Evolutionary conservation across 1,139 yeast genomes (phyloP).

Genomic region (Wickerhamiella infanticola): DNA sequence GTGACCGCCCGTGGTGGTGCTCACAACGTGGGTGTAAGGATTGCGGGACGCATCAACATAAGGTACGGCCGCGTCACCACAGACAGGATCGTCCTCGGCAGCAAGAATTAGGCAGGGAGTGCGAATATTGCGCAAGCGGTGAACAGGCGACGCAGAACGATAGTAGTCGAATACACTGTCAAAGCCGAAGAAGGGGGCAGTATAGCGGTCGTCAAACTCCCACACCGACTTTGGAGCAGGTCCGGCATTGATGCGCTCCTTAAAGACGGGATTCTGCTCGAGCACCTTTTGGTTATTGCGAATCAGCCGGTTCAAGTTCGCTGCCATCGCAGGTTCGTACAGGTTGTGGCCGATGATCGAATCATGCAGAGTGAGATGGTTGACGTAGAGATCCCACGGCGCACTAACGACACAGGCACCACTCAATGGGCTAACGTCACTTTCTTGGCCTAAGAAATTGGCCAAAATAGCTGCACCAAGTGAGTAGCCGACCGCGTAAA

Average conservation of each 20-base stretch:
- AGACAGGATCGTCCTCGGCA: conserved; percentile 75
- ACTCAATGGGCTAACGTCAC: conserved; percentile 27
- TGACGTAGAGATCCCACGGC: conserved; percentile 71
- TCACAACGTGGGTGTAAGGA: conserved; percentile 51
- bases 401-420: conserved; percentile 58
- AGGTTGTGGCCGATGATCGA: conserved; percentile 47
- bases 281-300: conserved; percentile 47
- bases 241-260: conserved; percentile 19
- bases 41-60: conserved; percentile 41
- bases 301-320: conserved; percentile 46
- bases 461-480: conserved; percentile 74
- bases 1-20: conserved; percentile 80
- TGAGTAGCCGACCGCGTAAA: conserved; percentile 69
- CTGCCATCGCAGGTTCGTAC: conserved; percentile 52
- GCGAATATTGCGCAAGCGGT: conserved; percentile 37
- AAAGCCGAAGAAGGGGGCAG: conserved; percentile 65
- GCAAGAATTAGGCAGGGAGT: conserved; percentile 58
- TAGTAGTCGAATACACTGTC: conserved; percentile 59
- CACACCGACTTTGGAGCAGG: conserved; percentile 27
- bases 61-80: conserved; percentile 52
- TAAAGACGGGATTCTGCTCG: conserved; percentile 26
- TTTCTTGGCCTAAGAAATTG: conserved; percentile 63
- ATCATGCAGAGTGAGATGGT: conserved; percentile 35
- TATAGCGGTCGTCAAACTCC: conserved; percentile 58
- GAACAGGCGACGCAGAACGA: conserved; percentile 48